A percentile compares a stretch with the other conserved stretches of the same genome.
phyloP scores from a whole-genome alignment of 2,329 filamentous ascomycete species.

The Cytospora piceicola region DNA sequence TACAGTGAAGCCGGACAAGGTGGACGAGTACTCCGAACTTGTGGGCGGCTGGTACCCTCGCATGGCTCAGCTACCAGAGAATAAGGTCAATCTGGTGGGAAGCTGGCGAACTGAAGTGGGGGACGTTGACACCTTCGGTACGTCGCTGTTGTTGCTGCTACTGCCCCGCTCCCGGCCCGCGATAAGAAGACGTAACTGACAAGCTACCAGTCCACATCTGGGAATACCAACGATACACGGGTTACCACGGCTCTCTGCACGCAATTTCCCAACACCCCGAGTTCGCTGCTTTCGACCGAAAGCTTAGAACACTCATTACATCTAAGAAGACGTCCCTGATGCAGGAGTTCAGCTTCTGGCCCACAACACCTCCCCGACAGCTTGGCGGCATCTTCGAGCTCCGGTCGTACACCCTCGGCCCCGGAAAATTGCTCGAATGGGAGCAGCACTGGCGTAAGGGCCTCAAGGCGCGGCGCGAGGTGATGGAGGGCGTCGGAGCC shows the following conservation, averaged over 20 bases:
- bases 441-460: constrained; percentile 97
- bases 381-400: constrained; percentile 95
- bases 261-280: constrained; percentile 82
- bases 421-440: constrained; percentile 96
- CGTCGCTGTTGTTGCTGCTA: constrained; percentile 36
- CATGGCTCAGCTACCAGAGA: constrained; percentile 82
- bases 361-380: constrained; percentile 85
- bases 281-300: constrained; percentile 79
- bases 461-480: constrained; percentile 85
- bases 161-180: background rate
- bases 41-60: constrained; percentile 91
- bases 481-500: constrained; percentile 97
- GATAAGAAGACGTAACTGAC: constrained; percentile 20
- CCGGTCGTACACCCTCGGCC: constrained; percentile 93
- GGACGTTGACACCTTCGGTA: constrained; percentile 95
- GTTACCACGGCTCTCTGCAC: constrained; percentile 91
- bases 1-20: constrained; percentile 91
- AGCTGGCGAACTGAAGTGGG: constrained; percentile 99
- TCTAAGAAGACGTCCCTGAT: constrained; percentile 89
- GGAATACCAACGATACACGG: constrained; percentile 97
- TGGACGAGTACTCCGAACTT: constrained; percentile 90
- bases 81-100: constrained; percentile 94
- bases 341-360: constrained; percentile 99
- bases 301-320: constrained; percentile 83
- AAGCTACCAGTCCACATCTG: constrained; percentile 83